Conservation (phyloP, 306 rosid species). For the Prunus padus region DNA sequence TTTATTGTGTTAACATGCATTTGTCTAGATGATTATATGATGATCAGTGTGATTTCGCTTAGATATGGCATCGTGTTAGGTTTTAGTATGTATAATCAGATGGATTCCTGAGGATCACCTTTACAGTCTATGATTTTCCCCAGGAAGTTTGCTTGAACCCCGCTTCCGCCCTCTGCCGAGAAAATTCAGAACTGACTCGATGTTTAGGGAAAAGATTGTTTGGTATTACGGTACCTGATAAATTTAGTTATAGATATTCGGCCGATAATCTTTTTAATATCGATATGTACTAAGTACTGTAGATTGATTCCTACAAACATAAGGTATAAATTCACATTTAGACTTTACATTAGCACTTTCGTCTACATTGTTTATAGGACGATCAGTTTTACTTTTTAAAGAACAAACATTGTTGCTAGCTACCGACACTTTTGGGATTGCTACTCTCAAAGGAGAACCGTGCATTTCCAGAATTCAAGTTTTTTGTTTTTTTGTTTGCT, state of each 20-base stretch:
- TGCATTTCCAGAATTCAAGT: not conserved
- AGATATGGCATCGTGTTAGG: not conserved
- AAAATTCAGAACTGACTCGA: not conserved
- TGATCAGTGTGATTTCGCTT: not conserved
- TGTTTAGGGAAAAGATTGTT: not conserved
- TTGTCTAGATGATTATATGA: not conserved
- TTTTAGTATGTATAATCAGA: not conserved
- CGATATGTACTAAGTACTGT: too few species aligned
- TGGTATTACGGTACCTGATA: too few species aligned
- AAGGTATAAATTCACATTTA: not conserved
- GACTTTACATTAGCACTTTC: not conserved
- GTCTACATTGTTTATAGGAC: not conserved
- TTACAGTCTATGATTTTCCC: not conserved
- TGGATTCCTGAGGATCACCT: not conserved
- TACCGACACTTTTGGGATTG: constrained; percentile 20
- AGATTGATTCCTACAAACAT: not conserved
- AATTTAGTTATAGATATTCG: too few species aligned
- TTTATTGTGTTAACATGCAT: not conserved
- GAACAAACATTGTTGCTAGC: too few species aligned
- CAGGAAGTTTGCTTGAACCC: not conserved
- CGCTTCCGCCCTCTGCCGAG: not conserved
- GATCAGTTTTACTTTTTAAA: not conserved
- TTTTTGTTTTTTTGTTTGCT: not conserved
- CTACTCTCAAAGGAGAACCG: not conserved
- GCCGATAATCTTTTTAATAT: too few species aligned